These are phyloP conservation scores for Scheffersomyces amazonensis DNA, from an alignment of 805 yeast species.

Conservation along the genomic window DNA sequence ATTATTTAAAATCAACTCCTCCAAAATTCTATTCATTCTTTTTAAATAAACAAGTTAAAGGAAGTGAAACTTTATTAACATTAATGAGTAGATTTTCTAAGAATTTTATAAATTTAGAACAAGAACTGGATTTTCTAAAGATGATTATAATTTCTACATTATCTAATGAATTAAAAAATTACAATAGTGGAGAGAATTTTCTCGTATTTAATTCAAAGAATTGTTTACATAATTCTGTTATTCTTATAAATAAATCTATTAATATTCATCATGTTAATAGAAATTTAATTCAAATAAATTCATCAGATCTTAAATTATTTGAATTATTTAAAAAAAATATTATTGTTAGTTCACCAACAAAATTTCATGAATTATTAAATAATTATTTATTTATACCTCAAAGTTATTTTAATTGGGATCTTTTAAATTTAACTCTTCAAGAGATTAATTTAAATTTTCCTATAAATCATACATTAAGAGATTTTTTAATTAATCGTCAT, in stretches of 20 bases:
- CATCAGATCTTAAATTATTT: slow-evolving; percentile 22
- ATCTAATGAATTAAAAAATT: slow-evolving; percentile 30
- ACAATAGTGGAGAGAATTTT: slow-evolving; percentile 15
- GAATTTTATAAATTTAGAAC: slow-evolving; percentile 14
- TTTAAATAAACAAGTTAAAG: slow-evolving; percentile 13
- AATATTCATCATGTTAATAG: slow-evolving; percentile 8
- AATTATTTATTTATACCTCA: slow-evolving; percentile 45
- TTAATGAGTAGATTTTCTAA: slow-evolving; percentile 26
- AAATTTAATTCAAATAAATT: neutral
- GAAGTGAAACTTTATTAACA: slow-evolving; percentile 5
- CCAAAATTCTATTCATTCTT: slow-evolving; percentile 28
- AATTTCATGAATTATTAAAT: slow-evolving; percentile 47
- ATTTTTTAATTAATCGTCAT: slow-evolving; percentile 5
- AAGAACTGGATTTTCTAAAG: slow-evolving; percentile 18
- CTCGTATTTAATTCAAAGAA: slow-evolving; percentile 34
- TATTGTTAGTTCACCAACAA: slow-evolving; percentile 48
- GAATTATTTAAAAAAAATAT: slow-evolving; percentile 46
- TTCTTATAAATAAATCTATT: slow-evolving; percentile 46
- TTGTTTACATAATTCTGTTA: slow-evolving; percentile 50
- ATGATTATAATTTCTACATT: slow-evolving; percentile 28
- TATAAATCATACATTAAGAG: slow-evolving; percentile 6
- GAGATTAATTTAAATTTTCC: slow-evolving; percentile 36
- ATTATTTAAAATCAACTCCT: slow-evolving; percentile 41
- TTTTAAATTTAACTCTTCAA: slow-evolving; percentile 44
- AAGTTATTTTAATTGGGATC: slow-evolving; percentile 39